These are phyloP conservation scores for Vitis riparia DNA, from an alignment of 164 flowering plant species.

Conservation along the genomic window DNA sequence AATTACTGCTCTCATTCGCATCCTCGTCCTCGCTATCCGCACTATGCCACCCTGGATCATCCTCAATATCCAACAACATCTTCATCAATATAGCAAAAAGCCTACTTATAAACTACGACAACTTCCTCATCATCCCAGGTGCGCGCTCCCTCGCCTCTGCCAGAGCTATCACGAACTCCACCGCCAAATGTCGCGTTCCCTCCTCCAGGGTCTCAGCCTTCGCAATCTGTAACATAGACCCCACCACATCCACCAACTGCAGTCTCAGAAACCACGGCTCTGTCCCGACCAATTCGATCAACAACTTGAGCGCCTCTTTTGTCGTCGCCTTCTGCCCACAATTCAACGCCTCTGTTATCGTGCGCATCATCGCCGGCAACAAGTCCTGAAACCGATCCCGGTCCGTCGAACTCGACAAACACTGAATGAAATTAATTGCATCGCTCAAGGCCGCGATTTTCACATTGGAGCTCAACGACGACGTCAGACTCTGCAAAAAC, in stretches of 20 bases:
- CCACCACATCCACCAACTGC: constrained; percentile 86
- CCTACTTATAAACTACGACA: constrained; percentile 88
- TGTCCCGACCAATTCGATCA: constrained; percentile 91
- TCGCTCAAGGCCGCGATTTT: constrained; percentile 83
- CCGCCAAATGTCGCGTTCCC: constrained; percentile 86
- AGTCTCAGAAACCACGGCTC: constrained; percentile 89
- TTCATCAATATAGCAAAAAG: constrained; percentile 82
- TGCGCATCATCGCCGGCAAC: constrained; percentile 88
- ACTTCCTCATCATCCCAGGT: too few species aligned
- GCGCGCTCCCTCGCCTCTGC: constrained; percentile 89
- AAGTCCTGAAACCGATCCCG: constrained; percentile 94
- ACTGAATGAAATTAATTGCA: constrained; percentile 84
- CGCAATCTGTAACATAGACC: constrained; percentile 89
- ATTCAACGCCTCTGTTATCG: constrained; percentile 85
- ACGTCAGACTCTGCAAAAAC: constrained; percentile 60
- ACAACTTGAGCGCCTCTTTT: constrained; percentile 86
- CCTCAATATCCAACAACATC: constrained; percentile 92
- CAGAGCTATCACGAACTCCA: constrained; percentile 90
- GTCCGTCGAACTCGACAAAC: constrained; percentile 56
- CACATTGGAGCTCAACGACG: constrained; percentile 54
- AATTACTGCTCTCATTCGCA: constrained; percentile 91
- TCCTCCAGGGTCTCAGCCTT: constrained; percentile 90
- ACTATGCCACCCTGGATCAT: constrained; percentile 85
- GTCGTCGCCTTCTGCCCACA: constrained; percentile 86
- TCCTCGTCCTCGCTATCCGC: constrained; percentile 91